Conservation (phyloP, 106 monocot genomes). For the Phalaenopsis aphrodite region DNA sequence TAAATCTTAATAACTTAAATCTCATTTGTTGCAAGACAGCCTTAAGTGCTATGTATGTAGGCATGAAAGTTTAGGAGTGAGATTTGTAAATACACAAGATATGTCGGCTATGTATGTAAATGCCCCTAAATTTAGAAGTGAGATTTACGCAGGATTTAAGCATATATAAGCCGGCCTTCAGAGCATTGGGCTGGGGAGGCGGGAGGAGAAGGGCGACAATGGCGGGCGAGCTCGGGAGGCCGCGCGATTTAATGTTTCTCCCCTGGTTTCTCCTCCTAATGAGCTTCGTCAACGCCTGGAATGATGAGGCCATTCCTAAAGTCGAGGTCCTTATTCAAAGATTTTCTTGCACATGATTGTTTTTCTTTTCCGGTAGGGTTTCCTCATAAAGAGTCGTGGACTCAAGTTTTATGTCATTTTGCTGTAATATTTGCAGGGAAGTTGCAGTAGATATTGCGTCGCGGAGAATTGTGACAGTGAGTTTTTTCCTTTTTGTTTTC, state of each 20-base stretch:
- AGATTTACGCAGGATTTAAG: no score
- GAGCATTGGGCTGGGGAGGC: background rate
- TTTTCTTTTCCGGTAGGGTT: background rate
- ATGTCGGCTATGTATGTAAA: no score
- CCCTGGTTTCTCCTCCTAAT: slow-evolving; percentile 1
- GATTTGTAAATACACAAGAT: no score
- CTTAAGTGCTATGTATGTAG: no score
- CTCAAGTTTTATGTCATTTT: background rate
- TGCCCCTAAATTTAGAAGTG: no score
- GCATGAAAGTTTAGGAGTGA: no score
- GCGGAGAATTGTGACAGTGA: slow-evolving; percentile 63
- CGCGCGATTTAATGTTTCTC: background rate
- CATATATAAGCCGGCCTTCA: no score
- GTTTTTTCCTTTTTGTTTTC: slow-evolving; percentile 6
- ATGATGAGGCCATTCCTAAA: background rate
- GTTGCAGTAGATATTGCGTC: slow-evolving; percentile 71
- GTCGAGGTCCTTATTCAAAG: background rate
- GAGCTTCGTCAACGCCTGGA: background rate
- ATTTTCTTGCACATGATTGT: background rate
- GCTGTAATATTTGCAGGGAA: slow-evolving; percentile 15
- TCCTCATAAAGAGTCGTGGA: background rate
- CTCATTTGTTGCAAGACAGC: no score
- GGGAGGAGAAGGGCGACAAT: background rate
- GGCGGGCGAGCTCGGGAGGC: background rate
- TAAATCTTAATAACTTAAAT: no score